These are phyloP conservation scores for Pholiota adiposa DNA, from an alignment of 1,284 basidiomycete species.

Conservation along the genomic window DNA sequence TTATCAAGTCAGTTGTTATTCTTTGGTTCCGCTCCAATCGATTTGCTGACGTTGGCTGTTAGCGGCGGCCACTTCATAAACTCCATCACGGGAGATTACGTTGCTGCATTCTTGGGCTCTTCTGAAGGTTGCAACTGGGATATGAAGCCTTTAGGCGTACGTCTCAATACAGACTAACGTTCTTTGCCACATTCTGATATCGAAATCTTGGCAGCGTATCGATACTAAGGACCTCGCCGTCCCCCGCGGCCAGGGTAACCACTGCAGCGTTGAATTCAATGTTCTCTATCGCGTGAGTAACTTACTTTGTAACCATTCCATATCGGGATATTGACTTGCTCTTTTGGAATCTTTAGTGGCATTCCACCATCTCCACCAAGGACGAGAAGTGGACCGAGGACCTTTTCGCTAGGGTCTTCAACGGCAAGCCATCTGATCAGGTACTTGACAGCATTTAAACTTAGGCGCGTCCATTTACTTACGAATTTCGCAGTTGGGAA, in stretches of 20 bases:
- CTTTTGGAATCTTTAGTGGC: constrained; percentile 37
- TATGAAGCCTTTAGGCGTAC: constrained; percentile 21
- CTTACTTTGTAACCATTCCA: too few species aligned
- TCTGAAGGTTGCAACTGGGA: constrained; percentile 49
- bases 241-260: constrained; percentile 49
- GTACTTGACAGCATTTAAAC: neutral
- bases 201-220: constrained; percentile 40
- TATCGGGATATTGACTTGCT: neutral
- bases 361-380: constrained; percentile 36
- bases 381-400: constrained; percentile 46
- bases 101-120: constrained; percentile 49
- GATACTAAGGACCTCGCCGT: constrained; percentile 33
- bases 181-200: neutral
- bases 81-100: constrained; percentile 50
- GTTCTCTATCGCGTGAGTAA: constrained; percentile 48
- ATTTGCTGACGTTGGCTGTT: too few species aligned
- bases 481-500: constrained; percentile 13
- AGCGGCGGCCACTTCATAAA: constrained; percentile 49
- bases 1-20: too few species aligned
- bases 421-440: constrained; percentile 18
- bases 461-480: too few species aligned
- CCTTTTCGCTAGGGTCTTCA: constrained; percentile 38
- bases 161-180: neutral
- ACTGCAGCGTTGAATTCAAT: constrained; percentile 57
- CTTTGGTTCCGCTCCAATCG: too few species aligned